Percentiles rank a stretch among this genome's conserved stretches.
These are phyloP conservation scores for Candida montana DNA, from an alignment of 805 yeast genomes.

Conservation along the genomic window DNA sequence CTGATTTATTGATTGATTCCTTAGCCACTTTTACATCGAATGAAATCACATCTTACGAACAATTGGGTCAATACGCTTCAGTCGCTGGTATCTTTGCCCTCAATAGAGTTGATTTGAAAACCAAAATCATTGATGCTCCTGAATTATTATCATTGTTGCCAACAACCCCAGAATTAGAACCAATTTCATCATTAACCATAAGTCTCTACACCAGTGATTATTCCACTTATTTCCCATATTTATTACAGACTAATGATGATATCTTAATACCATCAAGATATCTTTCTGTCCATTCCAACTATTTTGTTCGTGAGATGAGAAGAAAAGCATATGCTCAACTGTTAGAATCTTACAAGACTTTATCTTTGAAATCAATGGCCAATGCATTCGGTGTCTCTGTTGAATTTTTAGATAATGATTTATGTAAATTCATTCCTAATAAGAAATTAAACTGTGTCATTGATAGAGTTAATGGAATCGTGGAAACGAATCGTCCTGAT, in stretches of 20 bases:
- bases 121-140: slow-evolving; percentile 86
- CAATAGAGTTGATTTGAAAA: slow-evolving; percentile 78
- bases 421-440: slow-evolving; percentile 87
- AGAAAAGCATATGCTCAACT: slow-evolving; percentile 92
- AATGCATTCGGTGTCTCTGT: slow-evolving; percentile 84
- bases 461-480: slow-evolving; percentile 91
- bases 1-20: slow-evolving; percentile 80
- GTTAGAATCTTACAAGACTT: slow-evolving; percentile 87
- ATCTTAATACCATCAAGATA: slow-evolving; percentile 63
- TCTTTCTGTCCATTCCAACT: slow-evolving; percentile 72
- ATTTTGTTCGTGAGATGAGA: slow-evolving; percentile 86
- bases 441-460: slow-evolving; percentile 93
- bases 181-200: slow-evolving; percentile 77
- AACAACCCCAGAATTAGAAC: slow-evolving; percentile 64
- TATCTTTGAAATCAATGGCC: slow-evolving; percentile 91
- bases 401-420: slow-evolving; percentile 80
- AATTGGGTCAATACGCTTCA: slow-evolving; percentile 82
- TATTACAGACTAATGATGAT: slow-evolving; percentile 72
- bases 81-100: slow-evolving; percentile 82
- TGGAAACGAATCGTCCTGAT: slow-evolving; percentile 94
- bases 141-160: slow-evolving; percentile 81
- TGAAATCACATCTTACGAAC: slow-evolving; percentile 83
- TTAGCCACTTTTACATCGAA: slow-evolving; percentile 93
- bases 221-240: slow-evolving; percentile 65
- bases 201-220: slow-evolving; percentile 88